These are phyloP conservation scores for Blastobotrys illinoisensis DNA, from an alignment of 1,139 yeast genomes.

Conservation along the genomic window DNA sequence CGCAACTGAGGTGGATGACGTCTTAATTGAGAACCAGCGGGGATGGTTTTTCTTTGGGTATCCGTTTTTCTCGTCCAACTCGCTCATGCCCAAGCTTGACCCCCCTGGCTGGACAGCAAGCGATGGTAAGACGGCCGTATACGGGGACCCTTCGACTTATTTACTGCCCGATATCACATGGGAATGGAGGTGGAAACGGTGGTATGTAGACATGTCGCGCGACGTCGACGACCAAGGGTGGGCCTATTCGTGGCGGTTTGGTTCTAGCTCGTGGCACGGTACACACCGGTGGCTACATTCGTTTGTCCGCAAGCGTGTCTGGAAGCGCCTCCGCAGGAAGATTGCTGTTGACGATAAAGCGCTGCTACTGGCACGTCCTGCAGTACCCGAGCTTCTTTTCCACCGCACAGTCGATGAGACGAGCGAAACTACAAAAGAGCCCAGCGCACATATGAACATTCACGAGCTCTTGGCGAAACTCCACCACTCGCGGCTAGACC, in stretches of 20 bases:
- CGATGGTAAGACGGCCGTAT: conserved; percentile 27
- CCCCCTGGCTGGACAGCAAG: conserved; percentile 43
- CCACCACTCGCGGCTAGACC: conserved; percentile 16
- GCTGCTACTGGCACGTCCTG: neutral
- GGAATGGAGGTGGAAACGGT: conserved; percentile 67
- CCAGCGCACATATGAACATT: neutral
- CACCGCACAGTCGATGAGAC: neutral
- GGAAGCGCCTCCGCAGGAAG: conserved; percentile 36
- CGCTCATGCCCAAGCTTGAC: conserved; percentile 52
- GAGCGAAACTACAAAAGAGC: neutral
- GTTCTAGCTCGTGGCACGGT: conserved; percentile 36
- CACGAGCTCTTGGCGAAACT: neutral
- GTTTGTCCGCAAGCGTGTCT: conserved; percentile 38
- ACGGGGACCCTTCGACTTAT: conserved; percentile 39
- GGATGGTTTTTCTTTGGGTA: conserved; percentile 63
- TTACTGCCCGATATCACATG: conserved; percentile 64
- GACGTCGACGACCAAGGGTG: conserved; percentile 80
- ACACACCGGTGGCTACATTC: conserved; percentile 36
- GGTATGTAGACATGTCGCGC: conserved; percentile 68
- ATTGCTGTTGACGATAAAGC: conserved; percentile 1
- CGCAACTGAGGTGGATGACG: conserved; percentile 19
- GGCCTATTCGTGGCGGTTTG: conserved; percentile 49
- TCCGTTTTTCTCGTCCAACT: conserved; percentile 51
- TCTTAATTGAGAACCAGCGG: conserved; percentile 59
- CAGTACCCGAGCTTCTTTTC: neutral